Base-by-base conservation (phyloP, 1,284 basidiomycete species). In the Sanghuangporus sanghuang region DNA sequence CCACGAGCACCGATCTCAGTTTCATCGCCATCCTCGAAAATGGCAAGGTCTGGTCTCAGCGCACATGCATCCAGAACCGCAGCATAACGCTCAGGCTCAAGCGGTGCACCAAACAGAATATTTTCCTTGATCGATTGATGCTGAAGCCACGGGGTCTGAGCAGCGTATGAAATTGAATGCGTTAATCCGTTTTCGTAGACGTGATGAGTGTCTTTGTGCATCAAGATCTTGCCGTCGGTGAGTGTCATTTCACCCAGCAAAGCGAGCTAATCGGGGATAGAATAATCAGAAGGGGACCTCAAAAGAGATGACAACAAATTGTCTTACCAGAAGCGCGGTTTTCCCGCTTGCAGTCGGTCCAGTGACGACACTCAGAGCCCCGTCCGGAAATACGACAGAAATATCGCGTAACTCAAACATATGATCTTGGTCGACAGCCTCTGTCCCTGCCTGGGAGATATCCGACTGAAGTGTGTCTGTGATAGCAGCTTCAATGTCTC, bases 61-160 rank as follows among this genome's bases (percentile, higher is more conserved):
- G 91, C 89, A 71, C 93, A 96, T 40, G 79, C 81, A 58, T 89
- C 84, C 4, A 92, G 69, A 38, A 89, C 88, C 0, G 75, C 77
- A n/a, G 83, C 72, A 70, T 91, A 92, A 40, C 87, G 76, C 62
- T 79, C 79, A 69, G 87, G 81, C 62, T 92, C 87, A 62, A 80
- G 83, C 2, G 85, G 84, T 63, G 79, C 81, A 3, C 86, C 88
- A 70, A 91, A 92, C 35, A 90, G 71, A 65, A 92, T 87, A 70
- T 92, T 91, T 40, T 90, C 86, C 70, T 78, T 81, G 73, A 87
- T 87, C 3, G 83, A 81, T 67, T 84, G 81, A 68, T 87, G 84
- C n/a, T 72, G 76, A 49, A 97, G 78, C 93, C 93, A 97, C 0
- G 95, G 88, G 0, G 86, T 83, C 74, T 97, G 95, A 0, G 92